Base-by-base conservation (phyloP, 23 red algal genomes). In the Chondrus crispus region DNA sequence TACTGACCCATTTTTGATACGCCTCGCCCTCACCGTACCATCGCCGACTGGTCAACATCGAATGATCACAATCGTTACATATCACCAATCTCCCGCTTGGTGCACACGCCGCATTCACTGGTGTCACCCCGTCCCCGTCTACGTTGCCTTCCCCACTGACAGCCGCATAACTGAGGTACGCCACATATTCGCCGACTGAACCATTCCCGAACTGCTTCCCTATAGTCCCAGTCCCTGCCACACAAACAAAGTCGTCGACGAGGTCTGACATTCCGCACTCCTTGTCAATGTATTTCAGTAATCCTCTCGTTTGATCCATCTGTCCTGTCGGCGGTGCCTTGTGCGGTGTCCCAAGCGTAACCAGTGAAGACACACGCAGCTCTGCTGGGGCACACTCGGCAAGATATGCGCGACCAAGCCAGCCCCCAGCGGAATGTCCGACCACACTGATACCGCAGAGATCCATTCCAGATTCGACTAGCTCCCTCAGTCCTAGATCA, bases 321-420 rank as follows among this genome's bases (percentile, higher is more conserved):
- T 48, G 53, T 33, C 89, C 88, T n/a, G 19, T 14, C 2, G 94
- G 94, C 22, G 94, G 94, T 16, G 87, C 80, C 43, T 62, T 44
- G 66, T 96, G 62, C 32, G 94, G 94, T 28, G 94, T 96, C 26
- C 94, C 94, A 51, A 92, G 30, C 24, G 94, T 96, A 13, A 96
- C 49, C 38, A 96, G 62, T 1, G 87, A 48, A 35, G 33, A 49
- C 2, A 96, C 94, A 19, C 83, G 68, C 40, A 85, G 38, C 46
- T 62, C 69, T 20, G 57, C 14, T 0, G 57, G 76, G 48, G 82
- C 70, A 36, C 87, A 62, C 74, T 96, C 94, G 3, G 80, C 82
- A 43, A 92, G 38, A 72, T 91, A 96, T 24, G 84, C 80, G 32
- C 94, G 44, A 8, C 66, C 94, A 70, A 96, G 48, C 94, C 94